These are phyloP conservation scores for Sphagnum contortum DNA, from an alignment of 225 moss, liverwort and hornwort species.

Conservation along the genomic window DNA sequence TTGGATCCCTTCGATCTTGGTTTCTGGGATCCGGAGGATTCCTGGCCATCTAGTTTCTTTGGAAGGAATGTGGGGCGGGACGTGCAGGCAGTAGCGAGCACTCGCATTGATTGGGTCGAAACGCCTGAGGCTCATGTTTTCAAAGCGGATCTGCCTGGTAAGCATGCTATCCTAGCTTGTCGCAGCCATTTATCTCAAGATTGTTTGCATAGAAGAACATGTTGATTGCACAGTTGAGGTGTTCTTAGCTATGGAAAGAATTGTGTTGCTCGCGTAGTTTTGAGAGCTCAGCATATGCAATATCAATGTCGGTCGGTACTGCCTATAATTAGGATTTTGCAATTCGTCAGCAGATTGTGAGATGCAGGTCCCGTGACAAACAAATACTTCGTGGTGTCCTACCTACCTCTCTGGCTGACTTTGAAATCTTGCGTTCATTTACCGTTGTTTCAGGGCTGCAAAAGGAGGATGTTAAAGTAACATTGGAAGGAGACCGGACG, in stretches of 20 bases:
- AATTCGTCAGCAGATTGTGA: too few relatives aligned
- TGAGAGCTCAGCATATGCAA: too few relatives aligned
- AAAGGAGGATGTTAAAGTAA: slow-evolving; percentile 49
- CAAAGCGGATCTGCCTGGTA: slow-evolving; percentile 54
- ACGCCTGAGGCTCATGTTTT: slow-evolving; percentile 33
- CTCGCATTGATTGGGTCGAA: slow-evolving; percentile 55
- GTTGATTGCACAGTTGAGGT: too few relatives aligned
- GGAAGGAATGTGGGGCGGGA: slow-evolving; percentile 11
- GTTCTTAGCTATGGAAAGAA: neutral
- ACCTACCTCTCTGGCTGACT: too few relatives aligned
- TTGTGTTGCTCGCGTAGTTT: neutral
- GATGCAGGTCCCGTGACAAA: too few relatives aligned
- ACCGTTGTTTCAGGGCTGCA: slow-evolving; percentile 24
- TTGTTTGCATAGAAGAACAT: too few relatives aligned
- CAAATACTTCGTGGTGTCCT: too few relatives aligned
- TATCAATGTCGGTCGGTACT: too few relatives aligned
- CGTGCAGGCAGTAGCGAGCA: slow-evolving; percentile 15
- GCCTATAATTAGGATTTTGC: too few relatives aligned
- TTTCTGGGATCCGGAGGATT: too few relatives aligned
- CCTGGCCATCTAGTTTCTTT: neutral
- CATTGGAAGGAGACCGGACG: slow-evolving; percentile 32
- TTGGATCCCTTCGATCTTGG: slow-evolving; percentile 10
- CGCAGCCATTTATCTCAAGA: too few relatives aligned
- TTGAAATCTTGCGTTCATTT: too few relatives aligned
- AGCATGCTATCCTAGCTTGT: neutral